Percentiles rank a stretch among this genome's conserved stretches.
phyloP scores from a whole-genome alignment of 2,329 filamentous ascomycete species.

The Botrytis fabae region DNA sequence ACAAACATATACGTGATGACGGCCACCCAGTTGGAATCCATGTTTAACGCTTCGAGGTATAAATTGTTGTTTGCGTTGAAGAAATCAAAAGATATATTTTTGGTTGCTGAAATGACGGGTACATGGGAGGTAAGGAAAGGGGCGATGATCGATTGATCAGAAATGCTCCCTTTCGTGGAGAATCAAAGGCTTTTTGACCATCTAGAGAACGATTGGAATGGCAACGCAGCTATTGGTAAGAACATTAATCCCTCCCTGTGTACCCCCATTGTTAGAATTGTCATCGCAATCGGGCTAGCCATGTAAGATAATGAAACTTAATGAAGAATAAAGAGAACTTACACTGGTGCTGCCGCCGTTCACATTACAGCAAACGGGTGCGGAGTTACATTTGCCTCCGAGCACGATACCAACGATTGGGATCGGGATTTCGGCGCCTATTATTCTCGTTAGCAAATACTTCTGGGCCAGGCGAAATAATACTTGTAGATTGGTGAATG shows the following conservation, averaged over 20 bases:
- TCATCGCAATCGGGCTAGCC: conserved; percentile 16
- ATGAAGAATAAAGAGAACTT: not conserved
- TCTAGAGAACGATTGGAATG: not conserved
- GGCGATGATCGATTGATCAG: not conserved
- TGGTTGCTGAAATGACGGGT: not conserved
- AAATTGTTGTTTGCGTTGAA: not conserved
- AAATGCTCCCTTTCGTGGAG: not conserved
- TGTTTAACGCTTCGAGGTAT: not conserved
- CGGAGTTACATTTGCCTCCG: not conserved
- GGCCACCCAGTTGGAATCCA: not conserved
- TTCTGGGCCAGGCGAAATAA: not conserved
- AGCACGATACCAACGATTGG: not conserved
- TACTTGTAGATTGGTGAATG: not conserved
- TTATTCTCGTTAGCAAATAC: not conserved
- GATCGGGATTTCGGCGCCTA: not conserved
- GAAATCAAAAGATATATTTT: not conserved
- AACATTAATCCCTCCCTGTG: not conserved
- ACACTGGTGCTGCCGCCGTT: not conserved
- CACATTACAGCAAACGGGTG: not conserved
- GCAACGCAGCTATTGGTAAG: conserved; percentile 9
- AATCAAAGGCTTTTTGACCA: not conserved
- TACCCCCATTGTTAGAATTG: not conserved
- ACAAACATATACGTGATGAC: not conserved
- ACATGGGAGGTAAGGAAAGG: not conserved
- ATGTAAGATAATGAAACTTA: conserved; percentile 9